phyloP scores from a whole-genome alignment of 345 rosid genomes.

The Lepidium didymum region DNA sequence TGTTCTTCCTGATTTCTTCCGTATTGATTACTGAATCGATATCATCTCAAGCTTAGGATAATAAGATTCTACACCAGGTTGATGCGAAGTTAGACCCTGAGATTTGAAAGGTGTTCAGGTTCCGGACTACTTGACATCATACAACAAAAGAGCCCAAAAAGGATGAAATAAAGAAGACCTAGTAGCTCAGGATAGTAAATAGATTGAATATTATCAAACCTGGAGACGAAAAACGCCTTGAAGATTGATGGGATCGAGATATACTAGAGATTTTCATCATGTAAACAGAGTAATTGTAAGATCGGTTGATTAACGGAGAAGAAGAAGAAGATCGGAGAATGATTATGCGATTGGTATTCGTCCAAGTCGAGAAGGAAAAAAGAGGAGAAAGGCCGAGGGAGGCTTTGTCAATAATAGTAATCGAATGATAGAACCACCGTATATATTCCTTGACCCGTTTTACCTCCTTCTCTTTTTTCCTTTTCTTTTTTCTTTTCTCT shows the following conservation, averaged over 20 bases:
- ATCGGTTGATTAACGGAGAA: not conserved
- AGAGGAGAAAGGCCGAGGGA: not conserved
- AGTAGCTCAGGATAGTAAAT: not conserved
- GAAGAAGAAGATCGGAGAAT: not conserved
- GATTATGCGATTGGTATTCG: not conserved
- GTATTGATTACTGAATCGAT: not conserved
- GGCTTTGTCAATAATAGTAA: not conserved
- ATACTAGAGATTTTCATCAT: not conserved
- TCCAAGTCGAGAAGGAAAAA: not conserved
- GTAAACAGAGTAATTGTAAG: not conserved
- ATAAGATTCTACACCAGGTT: not conserved
- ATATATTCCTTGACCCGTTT: conserved; percentile 16
- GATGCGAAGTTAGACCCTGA: not conserved
- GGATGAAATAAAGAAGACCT: not conserved
- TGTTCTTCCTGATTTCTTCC: not conserved
- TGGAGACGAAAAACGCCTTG: not conserved
- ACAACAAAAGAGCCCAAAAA: not conserved
- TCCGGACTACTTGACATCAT: not conserved
- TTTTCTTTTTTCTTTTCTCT: not conserved
- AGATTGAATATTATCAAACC: not conserved
- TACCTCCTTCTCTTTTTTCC: not conserved
- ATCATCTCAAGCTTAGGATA: not conserved
- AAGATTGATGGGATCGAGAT: not conserved
- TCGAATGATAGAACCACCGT: not conserved
- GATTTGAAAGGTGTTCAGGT: not conserved